Evolutionary conservation across 2,329 filamentous ascomycete species (phyloP), one percentile per base, ranked within the genome.

Genomic region (Talaromyces albobiverticillius): DNA sequence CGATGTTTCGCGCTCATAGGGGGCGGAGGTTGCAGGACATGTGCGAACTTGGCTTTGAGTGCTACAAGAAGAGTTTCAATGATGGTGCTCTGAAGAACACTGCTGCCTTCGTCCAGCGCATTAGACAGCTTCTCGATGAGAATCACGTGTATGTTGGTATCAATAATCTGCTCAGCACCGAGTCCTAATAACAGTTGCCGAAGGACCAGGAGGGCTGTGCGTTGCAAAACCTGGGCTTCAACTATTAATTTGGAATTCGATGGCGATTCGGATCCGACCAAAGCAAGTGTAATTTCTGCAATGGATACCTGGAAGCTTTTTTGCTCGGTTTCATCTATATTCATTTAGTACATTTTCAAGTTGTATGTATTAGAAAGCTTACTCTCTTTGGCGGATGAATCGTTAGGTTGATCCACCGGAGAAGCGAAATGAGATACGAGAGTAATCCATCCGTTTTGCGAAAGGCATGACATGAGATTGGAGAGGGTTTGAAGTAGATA

Each of bases 401-500:
- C 72, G 13, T 74, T 72, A 18, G 73, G 71, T 23, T 75, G 76
- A 31, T 80, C 74, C 16, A 77, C 72, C 25, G 75, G 73, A 3
- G 76, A 71, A 32, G 84, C 73, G 14, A 76, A 74, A 51, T 86
- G 86, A 5, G 84, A 84, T 1, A 88, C 83, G 36, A 95, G 72
- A 4, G 86, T 80, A 11, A 80, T 77, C 87, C 89, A 92, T 8
- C 87, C 84, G 49, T 81, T 80, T 43, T 88, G 84, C 18, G 81
- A 87, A 54, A 84, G 82, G 70, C 83, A 85, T 23, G 82, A 79
- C 14, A 96, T 73, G 23, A 95, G 80, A 60, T 90, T 88, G 4
- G 85, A 85, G 1, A 96, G 69, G 2, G 88, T 87, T 49, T 83
- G 83, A 18, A 96, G 73, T 63, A 93, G 87, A 68, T 96, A 95